Conservation (phyloP, 768 basidiomycete genomes). For the Pulveroboletus sp. region DNA sequence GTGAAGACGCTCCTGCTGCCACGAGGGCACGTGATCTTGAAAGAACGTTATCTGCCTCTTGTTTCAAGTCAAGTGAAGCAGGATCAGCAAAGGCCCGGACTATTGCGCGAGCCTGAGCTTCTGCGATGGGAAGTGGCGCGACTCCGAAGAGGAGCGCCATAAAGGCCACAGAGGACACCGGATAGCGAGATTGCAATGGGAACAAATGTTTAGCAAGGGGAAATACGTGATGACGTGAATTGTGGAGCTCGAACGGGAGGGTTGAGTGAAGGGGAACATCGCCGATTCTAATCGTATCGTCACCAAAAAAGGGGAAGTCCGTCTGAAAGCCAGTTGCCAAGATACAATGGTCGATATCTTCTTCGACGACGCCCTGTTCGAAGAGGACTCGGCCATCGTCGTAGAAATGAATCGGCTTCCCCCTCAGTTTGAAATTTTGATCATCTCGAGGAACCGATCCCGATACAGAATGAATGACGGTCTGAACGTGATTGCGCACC, state of each 20-base stretch:
- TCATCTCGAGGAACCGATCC: slow-evolving; percentile 30
- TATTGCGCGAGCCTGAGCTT: slow-evolving; percentile 69
- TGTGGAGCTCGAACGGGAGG: slow-evolving; percentile 49
- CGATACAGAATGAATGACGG: slow-evolving; percentile 54
- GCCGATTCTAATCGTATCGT: slow-evolving; percentile 30
- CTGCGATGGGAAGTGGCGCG: slow-evolving; percentile 71
- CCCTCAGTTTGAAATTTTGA: slow-evolving; percentile 38
- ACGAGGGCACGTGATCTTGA: slow-evolving; percentile 44
- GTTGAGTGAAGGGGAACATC: slow-evolving; percentile 45
- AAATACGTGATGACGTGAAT: slow-evolving; percentile 62
- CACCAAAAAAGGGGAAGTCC: slow-evolving; percentile 56
- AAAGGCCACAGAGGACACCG: slow-evolving; percentile 57
- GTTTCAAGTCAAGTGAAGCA: slow-evolving; percentile 40
- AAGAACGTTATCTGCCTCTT: slow-evolving; percentile 47
- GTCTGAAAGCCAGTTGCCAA: slow-evolving; percentile 74
- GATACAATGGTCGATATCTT: slow-evolving; percentile 56
- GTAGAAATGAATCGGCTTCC: slow-evolving; percentile 39
- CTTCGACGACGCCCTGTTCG: slow-evolving; percentile 53
- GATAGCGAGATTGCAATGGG: slow-evolving; percentile 45
- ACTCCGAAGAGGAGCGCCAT: slow-evolving; percentile 56
- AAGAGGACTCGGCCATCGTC: slow-evolving; percentile 47
- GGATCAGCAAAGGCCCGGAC: slow-evolving; percentile 52
- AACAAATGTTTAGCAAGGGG: slow-evolving; percentile 70
- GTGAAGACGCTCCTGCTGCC: slow-evolving; percentile 28
- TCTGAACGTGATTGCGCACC: slow-evolving; percentile 39